These are phyloP conservation scores for Trichothecium roseum DNA, from an alignment of 2,329 filamentous ascomycete genomes.

Conservation along the genomic window DNA sequence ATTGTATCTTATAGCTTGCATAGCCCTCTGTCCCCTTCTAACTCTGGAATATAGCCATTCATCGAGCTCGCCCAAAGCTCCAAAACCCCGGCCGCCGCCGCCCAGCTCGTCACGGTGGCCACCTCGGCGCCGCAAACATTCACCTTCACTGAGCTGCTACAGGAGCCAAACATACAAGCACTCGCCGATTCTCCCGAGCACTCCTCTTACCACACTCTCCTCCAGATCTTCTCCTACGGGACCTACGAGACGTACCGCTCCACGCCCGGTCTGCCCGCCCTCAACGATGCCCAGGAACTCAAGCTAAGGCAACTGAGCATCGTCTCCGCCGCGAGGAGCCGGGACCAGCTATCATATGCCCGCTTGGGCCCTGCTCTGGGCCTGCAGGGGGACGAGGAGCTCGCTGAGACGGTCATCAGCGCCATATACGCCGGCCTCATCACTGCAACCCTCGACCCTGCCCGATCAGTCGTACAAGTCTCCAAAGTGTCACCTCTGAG, in stretches of 20 bases:
- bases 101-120: conserved; percentile 77
- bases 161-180: conserved; percentile 66
- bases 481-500: conserved; percentile 76
- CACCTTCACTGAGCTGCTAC: conserved; percentile 88
- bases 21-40: background rate
- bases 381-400: conserved; percentile 54
- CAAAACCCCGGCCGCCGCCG: conserved; percentile 71
- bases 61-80: conserved; percentile 80
- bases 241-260: conserved; percentile 66
- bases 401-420: conserved; percentile 79
- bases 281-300: conserved; percentile 61
- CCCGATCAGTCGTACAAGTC: conserved; percentile 62
- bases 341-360: conserved; percentile 60
- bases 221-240: conserved; percentile 87
- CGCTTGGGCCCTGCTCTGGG: conserved; percentile 56
- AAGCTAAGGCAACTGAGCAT: conserved; percentile 91
- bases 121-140: conserved; percentile 86
- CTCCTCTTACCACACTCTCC: conserved; percentile 53
- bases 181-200: conserved; percentile 54
- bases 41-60: conserved; percentile 54
- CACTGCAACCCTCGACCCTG: conserved; percentile 72
- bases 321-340: conserved; percentile 64
- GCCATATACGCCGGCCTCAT: conserved; percentile 82
- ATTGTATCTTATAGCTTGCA: no score
- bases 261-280: conserved; percentile 39